phyloP scores from a whole-genome alignment of 306 rosid species.

The Pterocarpus santalinus region DNA sequence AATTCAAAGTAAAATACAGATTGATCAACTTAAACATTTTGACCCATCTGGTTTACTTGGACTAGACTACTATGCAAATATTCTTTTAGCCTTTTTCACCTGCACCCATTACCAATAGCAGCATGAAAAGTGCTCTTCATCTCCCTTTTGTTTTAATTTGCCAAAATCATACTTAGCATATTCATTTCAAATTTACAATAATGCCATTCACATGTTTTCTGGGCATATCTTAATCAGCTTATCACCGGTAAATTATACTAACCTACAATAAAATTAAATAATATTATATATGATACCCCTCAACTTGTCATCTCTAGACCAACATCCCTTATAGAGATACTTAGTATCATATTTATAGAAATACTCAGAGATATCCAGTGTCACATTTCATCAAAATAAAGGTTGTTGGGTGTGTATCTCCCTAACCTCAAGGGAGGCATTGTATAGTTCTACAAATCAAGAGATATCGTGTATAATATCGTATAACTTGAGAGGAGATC shows the following conservation, averaged over 20 bases:
- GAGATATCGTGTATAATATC: too few relatives aligned
- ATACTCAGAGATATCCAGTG: too few relatives aligned
- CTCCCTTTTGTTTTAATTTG: background rate
- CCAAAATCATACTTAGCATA: constrained; percentile 6
- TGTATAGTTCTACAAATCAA: too few relatives aligned
- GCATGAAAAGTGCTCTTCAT: constrained; percentile 2
- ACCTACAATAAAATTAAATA: too few relatives aligned
- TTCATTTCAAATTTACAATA: constrained; percentile 18
- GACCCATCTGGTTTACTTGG: constrained; percentile 23
- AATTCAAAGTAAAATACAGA: background rate
- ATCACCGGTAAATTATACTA: background rate
- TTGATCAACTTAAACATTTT: constrained; percentile 11
- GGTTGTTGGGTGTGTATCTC: too few relatives aligned
- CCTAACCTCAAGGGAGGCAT: too few relatives aligned
- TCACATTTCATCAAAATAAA: too few relatives aligned
- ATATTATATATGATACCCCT: too few relatives aligned
- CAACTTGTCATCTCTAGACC: too few relatives aligned
- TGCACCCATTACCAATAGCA: background rate
- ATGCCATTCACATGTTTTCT: constrained; percentile 30
- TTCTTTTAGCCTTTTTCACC: constrained; percentile 2
- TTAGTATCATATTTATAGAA: too few relatives aligned
- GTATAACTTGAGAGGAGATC: too few relatives aligned
- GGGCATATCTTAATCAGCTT: constrained; percentile 15
- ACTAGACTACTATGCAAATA: background rate
- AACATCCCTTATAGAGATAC: too few relatives aligned